Base-by-base conservation (phyloP, 371 early-diverging fungal genomes). In the Conidiobolus coronatus region DNA sequence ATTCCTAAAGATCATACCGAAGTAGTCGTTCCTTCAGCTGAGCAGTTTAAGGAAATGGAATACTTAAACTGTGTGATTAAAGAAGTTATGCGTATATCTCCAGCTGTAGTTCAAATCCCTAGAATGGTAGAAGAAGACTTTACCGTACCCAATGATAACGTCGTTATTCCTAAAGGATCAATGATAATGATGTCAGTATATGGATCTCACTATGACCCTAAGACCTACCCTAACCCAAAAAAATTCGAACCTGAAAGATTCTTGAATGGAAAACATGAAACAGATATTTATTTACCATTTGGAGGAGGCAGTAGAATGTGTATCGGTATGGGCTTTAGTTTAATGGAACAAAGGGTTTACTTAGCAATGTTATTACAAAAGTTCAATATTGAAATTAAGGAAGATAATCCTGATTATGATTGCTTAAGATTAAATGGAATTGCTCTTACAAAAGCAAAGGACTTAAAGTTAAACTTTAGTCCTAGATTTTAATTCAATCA, bases 271-370 rank as follows among this genome's bases (percentile, higher is more conserved):
- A 17, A 14, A 17, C 2, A 17, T 18, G 29, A n/a, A 3, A 7
- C 5, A 2, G 34, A 34, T 18, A 22, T 24, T 34, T 33, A 29
- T 14, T 12, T 40, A 2, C 48, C 48, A 37, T 48, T 48, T 40
- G 48, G 40, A 18, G 39, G 29, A n/a, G 48, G 48, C 2, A 11
- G 38, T 13, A 11, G 48, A 4, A 14, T 14, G 13, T 73, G 76
- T 40, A 57, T 71, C 38, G 76, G 71, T 38, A 61, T 65, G 61
- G 62, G 67, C 38, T 73, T 75, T 45, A 63, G 68, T 1, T 52
- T 73, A 45, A 50, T 63, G 8, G 68, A 69, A 20, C 72, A 70
- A 55, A 60, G 67, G 13, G 57, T 69, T 8, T 20, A 68, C 1
- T 52, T 70, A n/a, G 49, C 66, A 5, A 64, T 69, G 66, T 40